phyloP scores from a whole-genome alignment of 78 protist species.

The Bodo saltans region DNA sequence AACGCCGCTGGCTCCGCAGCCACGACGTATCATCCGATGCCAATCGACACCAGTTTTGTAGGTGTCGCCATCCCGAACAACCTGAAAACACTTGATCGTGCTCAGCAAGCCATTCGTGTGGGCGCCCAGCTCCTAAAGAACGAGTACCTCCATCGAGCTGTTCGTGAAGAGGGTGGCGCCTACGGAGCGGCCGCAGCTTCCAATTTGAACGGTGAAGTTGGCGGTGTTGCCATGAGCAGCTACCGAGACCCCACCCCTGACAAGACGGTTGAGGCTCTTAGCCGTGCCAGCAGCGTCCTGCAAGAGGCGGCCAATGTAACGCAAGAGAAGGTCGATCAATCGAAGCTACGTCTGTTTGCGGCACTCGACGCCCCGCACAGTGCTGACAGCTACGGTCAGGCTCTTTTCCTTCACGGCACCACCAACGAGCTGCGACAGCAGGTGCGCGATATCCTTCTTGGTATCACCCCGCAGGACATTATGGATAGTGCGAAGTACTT shows the following conservation, averaged over 20 bases:
- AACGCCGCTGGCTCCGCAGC: neutral
- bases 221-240: conserved; percentile 44
- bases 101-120: neutral
- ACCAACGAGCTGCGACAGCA: conserved; percentile 30
- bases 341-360: conserved; percentile 57
- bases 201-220: conserved; percentile 5
- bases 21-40: neutral
- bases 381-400: conserved; percentile 54
- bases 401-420: conserved; percentile 44
- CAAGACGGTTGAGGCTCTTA: neutral
- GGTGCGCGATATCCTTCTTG: conserved; percentile 8
- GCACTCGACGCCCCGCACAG: conserved; percentile 63
- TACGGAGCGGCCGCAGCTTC: conserved; percentile 66
- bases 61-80: neutral
- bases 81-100: neutral
- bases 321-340: conserved; percentile 6
- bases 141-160: conserved; percentile 65
- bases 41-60: neutral
- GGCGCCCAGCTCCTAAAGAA: neutral
- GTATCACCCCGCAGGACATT: neutral
- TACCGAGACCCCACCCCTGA: conserved; percentile 67
- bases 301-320: conserved; percentile 1
- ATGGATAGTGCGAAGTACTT: neutral
- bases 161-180: conserved; percentile 88
- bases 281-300: conserved; percentile 2